These are phyloP conservation scores for Citrus australasica DNA, from an alignment of 345 rosid species.

Conservation along the genomic window DNA sequence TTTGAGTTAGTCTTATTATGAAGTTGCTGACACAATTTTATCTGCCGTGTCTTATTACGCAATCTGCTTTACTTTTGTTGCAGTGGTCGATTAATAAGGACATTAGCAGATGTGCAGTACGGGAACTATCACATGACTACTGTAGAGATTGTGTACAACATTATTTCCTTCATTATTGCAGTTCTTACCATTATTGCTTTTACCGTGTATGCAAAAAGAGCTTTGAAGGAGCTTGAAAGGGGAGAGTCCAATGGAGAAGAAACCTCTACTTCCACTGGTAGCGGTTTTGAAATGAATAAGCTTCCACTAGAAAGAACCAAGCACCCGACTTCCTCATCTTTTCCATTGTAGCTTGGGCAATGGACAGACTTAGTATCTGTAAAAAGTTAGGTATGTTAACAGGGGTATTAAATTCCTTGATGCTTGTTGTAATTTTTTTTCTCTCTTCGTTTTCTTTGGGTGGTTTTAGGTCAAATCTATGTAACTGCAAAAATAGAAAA, in stretches of 20 bases:
- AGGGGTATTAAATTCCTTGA: not conserved
- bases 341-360: slow-evolving; percentile 1
- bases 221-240: slow-evolving; percentile 48
- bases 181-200: slow-evolving; percentile 59
- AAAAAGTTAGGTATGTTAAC: slow-evolving; percentile 5
- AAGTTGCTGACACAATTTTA: not conserved
- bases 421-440: not conserved
- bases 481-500: slow-evolving; percentile 9
- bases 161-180: slow-evolving; percentile 59
- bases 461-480: not conserved
- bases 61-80: slow-evolving; percentile 20
- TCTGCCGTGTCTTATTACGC: not conserved
- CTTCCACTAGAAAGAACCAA: slow-evolving; percentile 34
- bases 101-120: slow-evolving; percentile 61
- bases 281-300: slow-evolving; percentile 48
- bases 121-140: slow-evolving; percentile 57
- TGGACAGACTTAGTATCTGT: slow-evolving; percentile 14
- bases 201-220: slow-evolving; percentile 60
- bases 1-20: not conserved
- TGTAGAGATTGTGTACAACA: slow-evolving; percentile 65
- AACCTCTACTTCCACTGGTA: slow-evolving; percentile 14
- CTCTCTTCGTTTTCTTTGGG: not conserved
- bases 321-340: slow-evolving; percentile 2
- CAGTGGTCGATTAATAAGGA: slow-evolving; percentile 79
- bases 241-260: slow-evolving; percentile 33